Evolutionary conservation across 2,329 filamentous ascomycete species (phyloP), one percentile per base, ranked within the genome.

Genomic region (Exserohilum turcica): DNA sequence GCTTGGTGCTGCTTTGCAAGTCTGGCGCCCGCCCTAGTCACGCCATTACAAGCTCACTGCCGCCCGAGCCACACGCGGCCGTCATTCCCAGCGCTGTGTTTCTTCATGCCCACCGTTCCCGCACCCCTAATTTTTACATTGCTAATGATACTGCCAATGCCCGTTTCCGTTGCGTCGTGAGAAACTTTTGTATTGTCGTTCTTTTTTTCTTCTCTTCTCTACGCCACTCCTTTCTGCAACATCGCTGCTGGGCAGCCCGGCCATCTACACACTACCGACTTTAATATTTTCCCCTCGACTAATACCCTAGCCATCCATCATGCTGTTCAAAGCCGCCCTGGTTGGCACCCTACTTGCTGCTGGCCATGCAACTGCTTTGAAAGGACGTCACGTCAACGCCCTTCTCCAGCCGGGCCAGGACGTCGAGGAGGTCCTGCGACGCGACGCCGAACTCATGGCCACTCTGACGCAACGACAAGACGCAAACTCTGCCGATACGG

Each of bases 241-340:
- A 39, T 59, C 60, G 72, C 72, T 74, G 72, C 72, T 72, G 72
- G 63, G 60, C 72, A 73, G 72, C 69, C 46, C 55, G 57, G 64
- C 65, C 35, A 57, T 55, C 46, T 57, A 66, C 55, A 32, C 54
- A 48, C 58, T 61, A 60, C 48, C 60, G 40, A 62, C 62, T 71
- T 72, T 74, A 74, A 74, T 74, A 68, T 48, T 64, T 48, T 63
- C 52, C 52, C 53, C 35, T 58, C 61, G 60, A 45, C 64, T 74
- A 71, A 71, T 73, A 66, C 56, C 53, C 40, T 43, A 24, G 21
- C 21, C 21, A 24, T 50, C 50, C 52, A 61, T 52, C 21, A 75
- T 75, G 73, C 58, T 73, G 10, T 65, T 71, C 66, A 61, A 65
- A 47, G 61, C 45, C 31, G 62, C 60, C 61, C 57, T 70, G 15